These are phyloP conservation scores for Scheffersomyces coipomensis DNA, from an alignment of 805 yeast genomes.

Conservation along the genomic window DNA sequence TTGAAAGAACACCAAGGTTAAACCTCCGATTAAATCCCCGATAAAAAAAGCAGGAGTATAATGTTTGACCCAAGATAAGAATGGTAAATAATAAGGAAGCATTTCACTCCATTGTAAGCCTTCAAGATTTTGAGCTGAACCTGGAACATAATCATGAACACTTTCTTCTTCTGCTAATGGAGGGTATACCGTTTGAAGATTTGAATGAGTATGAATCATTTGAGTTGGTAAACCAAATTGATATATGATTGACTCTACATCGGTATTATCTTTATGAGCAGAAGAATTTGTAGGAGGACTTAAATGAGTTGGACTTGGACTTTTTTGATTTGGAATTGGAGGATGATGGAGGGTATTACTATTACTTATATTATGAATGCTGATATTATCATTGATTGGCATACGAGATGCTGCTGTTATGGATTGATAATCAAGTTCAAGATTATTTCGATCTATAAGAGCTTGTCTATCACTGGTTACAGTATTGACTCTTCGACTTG, in stretches of 20 bases:
- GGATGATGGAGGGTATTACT: background rate
- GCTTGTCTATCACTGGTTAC: conserved; percentile 1
- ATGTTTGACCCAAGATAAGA: conserved; percentile 62
- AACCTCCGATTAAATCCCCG: conserved; percentile 78
- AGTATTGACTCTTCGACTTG: conserved; percentile 18
- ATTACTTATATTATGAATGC: background rate
- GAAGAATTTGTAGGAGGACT: background rate
- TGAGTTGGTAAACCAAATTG: background rate
- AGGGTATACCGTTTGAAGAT: background rate
- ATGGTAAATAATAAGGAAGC: conserved; percentile 66
- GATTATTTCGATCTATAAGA: background rate
- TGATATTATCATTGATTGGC: background rate
- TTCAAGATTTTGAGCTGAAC: conserved; percentile 16
- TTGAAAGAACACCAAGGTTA: conserved; percentile 87
- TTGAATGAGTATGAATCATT: background rate
- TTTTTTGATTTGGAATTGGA: background rate
- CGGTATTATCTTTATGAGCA: conserved; percentile 2
- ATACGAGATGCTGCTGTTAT: background rate
- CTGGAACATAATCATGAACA: conserved; percentile 20
- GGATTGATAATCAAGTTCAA: background rate
- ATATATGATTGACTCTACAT: conserved; percentile 6
- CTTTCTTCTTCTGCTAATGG: background rate
- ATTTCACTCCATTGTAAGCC: conserved; percentile 25
- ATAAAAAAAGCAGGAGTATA: conserved; percentile 42
- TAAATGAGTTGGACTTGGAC: background rate